Percentiles rank a stretch among this genome's conserved stretches.
Evolutionary conservation across 2,329 filamentous ascomycete genomes (phyloP).

Genomic region (Alternaria panax): DNA sequence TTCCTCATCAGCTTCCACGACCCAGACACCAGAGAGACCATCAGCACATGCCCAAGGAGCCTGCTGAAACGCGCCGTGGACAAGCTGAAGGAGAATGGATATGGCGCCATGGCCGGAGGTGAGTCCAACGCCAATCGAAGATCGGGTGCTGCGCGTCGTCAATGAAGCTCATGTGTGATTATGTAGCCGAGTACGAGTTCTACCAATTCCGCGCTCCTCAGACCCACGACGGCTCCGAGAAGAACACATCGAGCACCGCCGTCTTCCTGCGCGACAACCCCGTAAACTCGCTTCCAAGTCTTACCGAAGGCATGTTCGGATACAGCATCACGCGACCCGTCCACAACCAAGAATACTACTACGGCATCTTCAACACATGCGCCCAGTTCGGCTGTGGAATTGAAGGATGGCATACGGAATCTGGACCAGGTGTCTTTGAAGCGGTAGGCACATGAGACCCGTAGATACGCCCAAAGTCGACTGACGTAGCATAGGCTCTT

Average conservation of each 20-base stretch:
- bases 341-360: constrained; percentile 93
- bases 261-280: constrained; percentile 77
- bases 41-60: constrained; percentile 81
- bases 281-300: constrained; percentile 73
- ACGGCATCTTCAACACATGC: constrained; percentile 83
- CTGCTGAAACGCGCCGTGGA: constrained; percentile 72
- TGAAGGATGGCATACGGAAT: constrained; percentile 96
- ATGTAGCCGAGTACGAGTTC: constrained; percentile 89
- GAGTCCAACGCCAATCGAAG: constrained; percentile 43
- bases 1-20: constrained; percentile 86
- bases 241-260: constrained; percentile 73
- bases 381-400: constrained; percentile 79
- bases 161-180: constrained; percentile 28
- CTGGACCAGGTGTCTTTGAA: constrained; percentile 92
- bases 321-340: constrained; percentile 88
- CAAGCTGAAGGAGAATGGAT: constrained; percentile 73
- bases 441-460: constrained; percentile 62
- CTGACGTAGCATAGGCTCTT: constrained; percentile 69
- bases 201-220: constrained; percentile 82
- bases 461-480: neutral
- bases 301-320: constrained; percentile 96
- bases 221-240: constrained; percentile 58
- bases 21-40: constrained; percentile 73
- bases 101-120: constrained; percentile 90
- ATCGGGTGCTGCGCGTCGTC: constrained; percentile 22